Base-by-base conservation (phyloP, 2,329 filamentous ascomycete genomes). In the Exophiala calicioides region DNA sequence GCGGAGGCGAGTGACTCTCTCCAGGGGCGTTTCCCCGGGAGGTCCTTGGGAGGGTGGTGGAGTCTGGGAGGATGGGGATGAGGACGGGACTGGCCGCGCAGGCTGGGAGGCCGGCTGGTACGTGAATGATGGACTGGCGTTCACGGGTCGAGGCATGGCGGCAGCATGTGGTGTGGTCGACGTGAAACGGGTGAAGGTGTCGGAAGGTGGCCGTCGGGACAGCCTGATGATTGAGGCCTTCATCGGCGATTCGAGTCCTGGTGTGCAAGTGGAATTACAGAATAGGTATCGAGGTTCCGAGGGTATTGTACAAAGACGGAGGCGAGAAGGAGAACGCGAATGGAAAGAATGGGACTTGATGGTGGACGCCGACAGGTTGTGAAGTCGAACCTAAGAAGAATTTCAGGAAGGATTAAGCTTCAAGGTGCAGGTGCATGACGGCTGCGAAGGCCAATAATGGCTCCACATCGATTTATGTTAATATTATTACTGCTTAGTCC, bases 1-100 rank as follows among this genome's bases (percentile, higher is more conserved):
- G 43, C 85, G 76, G 60, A 88, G 70, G 50, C 85, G 76, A 55
- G 80, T 77, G 26, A 88, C 84, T 59, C 83, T 81, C 69, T 88
- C 79, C 64, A 82, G 80, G 38, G 85, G 79, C 1, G 83, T 85
- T 69, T 88, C 84, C 53, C 61, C 59, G 43, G 58, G 47, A 30
- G 40, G 44, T 32, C 37, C 29, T 39, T 21, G 43, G 38, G 32
- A 19, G 47, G 36, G 41, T 42, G 52, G 44, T 13, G 6, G 46
- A 31, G 27, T 44, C 46, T 35, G 50, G 7, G 40, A 13, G 13
- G 50, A 42, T 12, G 53, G 44, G 30, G 55, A 54, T 18, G 58
- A 46, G 13, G 45, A 39, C 39, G 50, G 37, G 26, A 42, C 27
- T 34, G 41, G 53, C 23, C 27, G 49, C 26, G 9, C 41, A 24